Base-by-base conservation (phyloP, 1,139 yeast genomes). In the Geotrichum candidum region DNA sequence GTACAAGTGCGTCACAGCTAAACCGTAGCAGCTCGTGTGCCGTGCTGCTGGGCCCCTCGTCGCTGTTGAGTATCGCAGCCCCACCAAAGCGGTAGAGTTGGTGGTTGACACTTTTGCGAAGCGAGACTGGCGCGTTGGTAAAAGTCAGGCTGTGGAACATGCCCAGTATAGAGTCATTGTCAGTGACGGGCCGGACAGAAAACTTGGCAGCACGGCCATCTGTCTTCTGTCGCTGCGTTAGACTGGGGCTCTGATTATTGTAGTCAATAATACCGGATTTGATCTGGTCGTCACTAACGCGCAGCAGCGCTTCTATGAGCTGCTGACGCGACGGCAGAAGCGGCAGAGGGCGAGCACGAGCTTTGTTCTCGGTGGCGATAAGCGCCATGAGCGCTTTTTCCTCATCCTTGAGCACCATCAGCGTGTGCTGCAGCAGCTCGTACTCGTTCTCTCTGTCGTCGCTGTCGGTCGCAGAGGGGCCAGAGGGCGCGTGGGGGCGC, bases 91-190 rank as follows among this genome's bases (percentile, higher is more conserved):
- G 33, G 29, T 54, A 55, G 7, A 25, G 7, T 3, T 53, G 57
- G 22, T 29, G 48, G 4, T 53, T 41, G 18, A 51, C 46, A 18
- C 57, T 53, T 9, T 22, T 46, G 33, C 53, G 57, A 2, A 35
- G 10, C 22, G 62, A 53, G 9, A 48, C 25, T 1, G 58, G 54
- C 27, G 52, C 51, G 13, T 48, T 27, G 29, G 61, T 53, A 29
- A 69, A 61, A 15, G 52, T 55, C 38, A 68, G 60, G 13, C 63
- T 52, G 60, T 69, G 71, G 56, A 68, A 69, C 58, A 65, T 54
- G 22, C 61, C 63, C 6, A 68, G 56, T 5, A 57, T 53, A 23
- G 59, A 31, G 18, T 61, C 61, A 27, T 58, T 33, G 51, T 63
- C 54, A 3, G 52, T 46, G 22, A 60, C 50, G 35, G 59, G 55